phyloP scores from a whole-genome alignment of 495 filamentous ascomycete genomes.

The Penicillium herquei region DNA sequence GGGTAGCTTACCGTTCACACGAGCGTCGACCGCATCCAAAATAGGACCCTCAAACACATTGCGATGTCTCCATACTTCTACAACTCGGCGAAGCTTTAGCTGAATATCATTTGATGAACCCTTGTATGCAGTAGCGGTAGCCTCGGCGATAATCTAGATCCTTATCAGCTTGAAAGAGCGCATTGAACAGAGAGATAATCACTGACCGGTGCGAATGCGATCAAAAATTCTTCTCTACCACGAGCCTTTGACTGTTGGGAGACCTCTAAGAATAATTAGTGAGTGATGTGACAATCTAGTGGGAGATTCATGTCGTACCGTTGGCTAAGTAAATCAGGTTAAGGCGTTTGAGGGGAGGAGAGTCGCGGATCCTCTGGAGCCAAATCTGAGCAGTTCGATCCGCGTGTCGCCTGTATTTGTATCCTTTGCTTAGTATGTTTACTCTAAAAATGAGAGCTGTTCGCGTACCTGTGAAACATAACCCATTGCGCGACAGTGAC shows the following conservation, averaged over 20 bases:
- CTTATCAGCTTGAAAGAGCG: conserved; percentile 20
- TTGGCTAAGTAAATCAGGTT: conserved; percentile 96
- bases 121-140: conserved; percentile 79
- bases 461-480: conserved; percentile 89
- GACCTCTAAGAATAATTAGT: conserved; percentile 64
- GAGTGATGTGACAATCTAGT: conserved; percentile 1
- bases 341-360: conserved; percentile 75
- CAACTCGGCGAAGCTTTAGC: conserved; percentile 78
- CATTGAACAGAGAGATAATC: neutral
- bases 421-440: conserved; percentile 22
- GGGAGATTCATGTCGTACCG: conserved; percentile 51
- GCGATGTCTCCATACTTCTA: conserved; percentile 91
- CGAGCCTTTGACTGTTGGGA: conserved; percentile 91
- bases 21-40: conserved; percentile 72
- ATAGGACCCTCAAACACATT: conserved; percentile 79
- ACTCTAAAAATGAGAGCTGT: neutral
- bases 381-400: conserved; percentile 84
- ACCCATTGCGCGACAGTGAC: conserved; percentile 97
- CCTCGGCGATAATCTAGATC: conserved; percentile 75
- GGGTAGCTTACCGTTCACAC: conserved; percentile 66
- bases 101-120: conserved; percentile 80
- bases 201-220: conserved; percentile 77
- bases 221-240: conserved; percentile 85
- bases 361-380: conserved; percentile 84
- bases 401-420: conserved; percentile 70